These are phyloP conservation scores for Neurospora sp. DNA, from an alignment of 495 filamentous ascomycete genomes.

Conservation along the genomic window DNA sequence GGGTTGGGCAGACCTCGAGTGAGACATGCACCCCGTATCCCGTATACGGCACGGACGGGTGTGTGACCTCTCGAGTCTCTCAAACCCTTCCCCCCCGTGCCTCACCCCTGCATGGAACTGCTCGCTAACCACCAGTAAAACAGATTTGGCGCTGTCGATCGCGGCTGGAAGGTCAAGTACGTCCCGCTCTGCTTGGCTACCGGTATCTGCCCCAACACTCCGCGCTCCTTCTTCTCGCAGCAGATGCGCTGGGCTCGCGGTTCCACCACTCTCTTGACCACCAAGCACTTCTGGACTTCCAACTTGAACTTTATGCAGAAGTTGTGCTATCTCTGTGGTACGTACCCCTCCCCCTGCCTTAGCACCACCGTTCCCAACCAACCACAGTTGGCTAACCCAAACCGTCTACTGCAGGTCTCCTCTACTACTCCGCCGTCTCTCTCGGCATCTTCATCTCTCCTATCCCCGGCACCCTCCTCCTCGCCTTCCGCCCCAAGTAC, in stretches of 20 bases:
- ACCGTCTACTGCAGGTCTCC: conserved; percentile 9
- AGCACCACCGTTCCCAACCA: background rate
- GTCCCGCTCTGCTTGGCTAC: conserved; percentile 22
- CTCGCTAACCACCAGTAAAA: background rate
- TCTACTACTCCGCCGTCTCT: conserved; percentile 25
- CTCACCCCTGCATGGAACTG: background rate
- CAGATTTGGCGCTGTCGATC: conserved; percentile 22
- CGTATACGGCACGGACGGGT: background rate
- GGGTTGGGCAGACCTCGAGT: background rate
- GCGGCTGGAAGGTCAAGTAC: conserved; percentile 27
- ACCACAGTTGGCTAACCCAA: background rate
- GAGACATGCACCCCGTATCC: background rate
- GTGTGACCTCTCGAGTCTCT: background rate
- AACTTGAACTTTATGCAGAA: conserved; percentile 23
- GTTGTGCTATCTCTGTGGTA: conserved; percentile 23
- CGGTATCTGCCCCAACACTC: conserved; percentile 25
- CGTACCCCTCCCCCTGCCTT: background rate
- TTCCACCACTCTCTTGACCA: conserved; percentile 21
- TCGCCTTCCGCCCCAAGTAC: conserved; percentile 20
- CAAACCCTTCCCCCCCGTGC: background rate
- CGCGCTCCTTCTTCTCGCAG: conserved; percentile 24
- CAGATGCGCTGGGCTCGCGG: conserved; percentile 27
- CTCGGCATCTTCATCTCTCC: conserved; percentile 26
- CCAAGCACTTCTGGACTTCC: conserved; percentile 22
- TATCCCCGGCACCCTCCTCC: conserved; percentile 20